Evolutionary conservation across 768 basidiomycete species (phyloP).

Genomic region (Trametes maxima): DNA sequence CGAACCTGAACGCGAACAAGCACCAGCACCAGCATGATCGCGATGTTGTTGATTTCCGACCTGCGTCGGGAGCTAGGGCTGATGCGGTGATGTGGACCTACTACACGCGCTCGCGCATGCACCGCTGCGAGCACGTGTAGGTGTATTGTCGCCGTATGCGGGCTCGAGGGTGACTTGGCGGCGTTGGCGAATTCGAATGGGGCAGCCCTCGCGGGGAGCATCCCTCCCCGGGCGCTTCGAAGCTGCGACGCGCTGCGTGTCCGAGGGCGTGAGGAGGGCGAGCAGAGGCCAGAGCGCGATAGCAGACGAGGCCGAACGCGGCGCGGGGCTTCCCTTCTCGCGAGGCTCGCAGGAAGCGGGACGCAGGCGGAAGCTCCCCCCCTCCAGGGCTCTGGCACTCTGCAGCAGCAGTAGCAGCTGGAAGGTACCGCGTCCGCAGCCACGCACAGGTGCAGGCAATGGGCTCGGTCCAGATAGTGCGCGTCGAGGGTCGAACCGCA

Average conservation of each 20-base stretch:
- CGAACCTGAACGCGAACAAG: not conserved
- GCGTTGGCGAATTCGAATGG: not conserved
- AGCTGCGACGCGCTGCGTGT: too few relatives aligned
- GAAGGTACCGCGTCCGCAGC: not conserved
- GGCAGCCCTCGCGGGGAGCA: not conserved
- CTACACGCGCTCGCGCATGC: constrained; percentile 1
- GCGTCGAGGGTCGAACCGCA: too few relatives aligned
- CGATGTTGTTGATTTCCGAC: not conserved
- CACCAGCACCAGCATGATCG: not conserved
- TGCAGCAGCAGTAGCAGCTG: too few relatives aligned
- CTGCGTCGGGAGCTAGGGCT: not conserved
- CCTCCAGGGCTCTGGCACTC: not conserved
- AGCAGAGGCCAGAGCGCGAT: too few relatives aligned
- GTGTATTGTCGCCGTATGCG: not conserved
- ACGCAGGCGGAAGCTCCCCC: not conserved
- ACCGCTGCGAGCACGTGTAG: constrained; percentile 15
- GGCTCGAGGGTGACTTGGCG: not conserved
- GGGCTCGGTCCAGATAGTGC: too few relatives aligned
- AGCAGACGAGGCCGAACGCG: too few relatives aligned
- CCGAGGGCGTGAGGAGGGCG: too few relatives aligned
- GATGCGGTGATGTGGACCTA: not conserved
- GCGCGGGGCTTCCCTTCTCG: constrained; percentile 4
- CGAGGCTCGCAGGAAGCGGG: constrained; percentile 2
- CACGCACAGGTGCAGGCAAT: too few relatives aligned
- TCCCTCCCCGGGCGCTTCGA: not conserved